These are phyloP conservation scores for Colletotrichum liaoningense DNA, from an alignment of 2,329 filamentous ascomycete species.

Conservation along the genomic window DNA sequence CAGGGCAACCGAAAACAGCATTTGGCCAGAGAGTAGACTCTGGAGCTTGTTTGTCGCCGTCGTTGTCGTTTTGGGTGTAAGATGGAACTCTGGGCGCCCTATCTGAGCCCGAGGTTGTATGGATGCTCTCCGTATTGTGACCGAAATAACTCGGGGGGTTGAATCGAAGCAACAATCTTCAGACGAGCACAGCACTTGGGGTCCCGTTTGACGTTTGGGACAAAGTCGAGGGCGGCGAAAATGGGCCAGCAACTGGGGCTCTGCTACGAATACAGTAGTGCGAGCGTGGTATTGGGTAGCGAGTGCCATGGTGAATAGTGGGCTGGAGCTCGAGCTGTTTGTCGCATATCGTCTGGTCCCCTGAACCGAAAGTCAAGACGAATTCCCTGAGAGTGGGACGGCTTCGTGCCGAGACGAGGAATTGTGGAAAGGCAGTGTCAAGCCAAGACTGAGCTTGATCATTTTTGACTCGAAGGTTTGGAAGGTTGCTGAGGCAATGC, in stretches of 20 bases:
- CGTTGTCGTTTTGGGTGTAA: not conserved
- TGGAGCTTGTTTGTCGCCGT: slow-evolving; percentile 18
- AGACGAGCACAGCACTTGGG: slow-evolving; percentile 15
- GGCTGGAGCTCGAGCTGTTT: slow-evolving; percentile 21
- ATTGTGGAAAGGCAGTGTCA: slow-evolving; percentile 24
- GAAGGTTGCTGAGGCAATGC: slow-evolving; percentile 26
- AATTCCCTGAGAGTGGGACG: slow-evolving; percentile 31
- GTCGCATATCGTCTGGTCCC: slow-evolving; percentile 29
- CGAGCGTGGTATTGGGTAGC: not conserved
- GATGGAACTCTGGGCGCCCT: not conserved
- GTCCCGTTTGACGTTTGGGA: not conserved
- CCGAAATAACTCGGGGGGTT: not conserved
- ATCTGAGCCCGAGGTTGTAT: not conserved
- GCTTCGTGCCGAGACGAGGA: slow-evolving; percentile 24
- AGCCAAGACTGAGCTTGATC: slow-evolving; percentile 15
- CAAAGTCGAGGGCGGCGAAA: not conserved
- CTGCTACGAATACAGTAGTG: not conserved
- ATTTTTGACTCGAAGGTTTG: slow-evolving; percentile 13
- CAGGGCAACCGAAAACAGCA: slow-evolving; percentile 32
- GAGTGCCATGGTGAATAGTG: not conserved
- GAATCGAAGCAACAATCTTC: slow-evolving; percentile 8
- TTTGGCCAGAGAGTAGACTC: not conserved
- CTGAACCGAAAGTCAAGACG: slow-evolving; percentile 31
- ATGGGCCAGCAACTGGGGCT: not conserved
- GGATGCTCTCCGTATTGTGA: not conserved